Conservation (phyloP, 352 stramenopile species). For the Globisporangium carolinianum region DNA sequence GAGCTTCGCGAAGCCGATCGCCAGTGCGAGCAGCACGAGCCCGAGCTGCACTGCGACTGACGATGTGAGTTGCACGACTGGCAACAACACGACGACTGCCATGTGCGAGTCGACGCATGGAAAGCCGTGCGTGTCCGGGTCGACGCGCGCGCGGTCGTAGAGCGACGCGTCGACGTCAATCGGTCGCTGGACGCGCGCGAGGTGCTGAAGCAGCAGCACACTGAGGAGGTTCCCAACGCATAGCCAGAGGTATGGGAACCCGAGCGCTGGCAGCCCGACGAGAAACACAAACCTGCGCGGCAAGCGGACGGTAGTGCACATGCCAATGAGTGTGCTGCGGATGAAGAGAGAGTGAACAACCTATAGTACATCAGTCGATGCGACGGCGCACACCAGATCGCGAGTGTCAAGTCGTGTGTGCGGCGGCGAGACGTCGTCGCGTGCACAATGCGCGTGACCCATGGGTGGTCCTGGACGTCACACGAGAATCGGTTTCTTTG, state of each 20-base stretch:
- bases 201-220: slow-evolving; percentile 41
- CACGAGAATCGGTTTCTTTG: neutral
- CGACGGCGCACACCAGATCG: slow-evolving; percentile 37
- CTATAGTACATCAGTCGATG: neutral
- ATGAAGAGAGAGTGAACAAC: too few relatives aligned
- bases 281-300: slow-evolving; percentile 53
- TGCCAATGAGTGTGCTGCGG: too few relatives aligned
- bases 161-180: slow-evolving; percentile 44
- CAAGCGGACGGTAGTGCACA: too few relatives aligned
- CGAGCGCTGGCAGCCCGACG: slow-evolving; percentile 40
- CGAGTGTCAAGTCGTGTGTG: slow-evolving; percentile 54
- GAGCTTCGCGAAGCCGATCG: slow-evolving; percentile 27
- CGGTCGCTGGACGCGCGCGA: slow-evolving; percentile 30
- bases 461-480: slow-evolving; percentile 14
- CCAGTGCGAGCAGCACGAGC: slow-evolving; percentile 19
- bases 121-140: slow-evolving; percentile 14
- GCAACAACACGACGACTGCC: slow-evolving; percentile 57
- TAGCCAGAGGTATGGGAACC: slow-evolving; percentile 66
- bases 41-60: slow-evolving; percentile 19
- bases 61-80: slow-evolving; percentile 35
- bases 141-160: slow-evolving; percentile 10
- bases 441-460: slow-evolving; percentile 32
- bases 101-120: slow-evolving; percentile 74
- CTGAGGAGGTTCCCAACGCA: slow-evolving; percentile 45
- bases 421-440: slow-evolving; percentile 45